Conservation (phyloP, 2,329 filamentous ascomycete genomes). For the Beauveria asiatica region DNA sequence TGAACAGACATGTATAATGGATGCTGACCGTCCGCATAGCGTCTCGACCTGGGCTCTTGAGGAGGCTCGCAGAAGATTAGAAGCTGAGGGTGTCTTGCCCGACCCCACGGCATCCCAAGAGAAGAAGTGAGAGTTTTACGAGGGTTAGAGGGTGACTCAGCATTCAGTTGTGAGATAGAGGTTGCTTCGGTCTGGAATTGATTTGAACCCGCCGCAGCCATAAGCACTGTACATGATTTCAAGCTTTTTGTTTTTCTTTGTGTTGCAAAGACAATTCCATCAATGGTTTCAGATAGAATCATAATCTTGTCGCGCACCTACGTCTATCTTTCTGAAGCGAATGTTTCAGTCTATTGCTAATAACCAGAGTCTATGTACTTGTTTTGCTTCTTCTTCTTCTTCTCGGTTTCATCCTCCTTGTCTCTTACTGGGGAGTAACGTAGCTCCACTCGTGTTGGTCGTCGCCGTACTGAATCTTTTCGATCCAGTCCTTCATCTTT, state of each 20-base stretch:
- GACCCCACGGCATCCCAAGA: slow-evolving; percentile 55
- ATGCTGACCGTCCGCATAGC: slow-evolving; percentile 41
- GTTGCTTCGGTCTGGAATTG: slow-evolving; percentile 2
- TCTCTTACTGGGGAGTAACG: slow-evolving; percentile 23
- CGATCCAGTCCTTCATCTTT: slow-evolving; percentile 94
- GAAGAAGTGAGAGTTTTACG: slow-evolving; percentile 38
- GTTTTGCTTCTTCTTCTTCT: not conserved
- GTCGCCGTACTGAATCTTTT: slow-evolving; percentile 89
- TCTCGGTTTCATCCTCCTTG: slow-evolving; percentile 10
- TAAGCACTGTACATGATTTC: slow-evolving; percentile 24
- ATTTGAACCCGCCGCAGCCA: slow-evolving; percentile 9
- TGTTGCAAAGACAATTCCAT: slow-evolving; percentile 19
- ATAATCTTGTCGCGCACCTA: slow-evolving; percentile 6
- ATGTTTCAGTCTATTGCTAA: slow-evolving; percentile 2
- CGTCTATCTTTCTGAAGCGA: not conserved
- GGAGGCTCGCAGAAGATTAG: slow-evolving; percentile 89
- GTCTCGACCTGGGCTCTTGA: slow-evolving; percentile 99
- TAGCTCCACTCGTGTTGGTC: slow-evolving; percentile 89
- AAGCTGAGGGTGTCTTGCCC: slow-evolving; percentile 86
- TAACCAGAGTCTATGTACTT: slow-evolving; percentile 5
- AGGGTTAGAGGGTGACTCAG: not conserved
- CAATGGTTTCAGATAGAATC: slow-evolving; percentile 21
- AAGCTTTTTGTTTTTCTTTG: slow-evolving; percentile 19
- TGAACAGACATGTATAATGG: slow-evolving; percentile 7
- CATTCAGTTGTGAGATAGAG: slow-evolving; percentile 10